A percentile compares a stretch with the other conserved stretches of the same genome.
Evolutionary conservation across 2,329 filamentous ascomycete genomes (phyloP).

Genomic region (Fusarium sp.): DNA sequence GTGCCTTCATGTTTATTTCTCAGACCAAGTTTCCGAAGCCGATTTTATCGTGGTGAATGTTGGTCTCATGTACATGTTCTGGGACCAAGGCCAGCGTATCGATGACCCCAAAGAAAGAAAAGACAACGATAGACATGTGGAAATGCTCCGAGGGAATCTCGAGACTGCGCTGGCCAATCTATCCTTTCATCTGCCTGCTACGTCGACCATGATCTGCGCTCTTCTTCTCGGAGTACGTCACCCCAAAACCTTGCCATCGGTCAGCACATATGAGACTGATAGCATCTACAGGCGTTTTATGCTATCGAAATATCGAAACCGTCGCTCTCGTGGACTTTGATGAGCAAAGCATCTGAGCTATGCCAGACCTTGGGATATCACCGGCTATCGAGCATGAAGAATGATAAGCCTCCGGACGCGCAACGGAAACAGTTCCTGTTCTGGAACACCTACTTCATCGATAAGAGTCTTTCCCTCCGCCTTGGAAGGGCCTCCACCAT

Average conservation of each 20-base stretch:
- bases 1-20: constrained; percentile 48
- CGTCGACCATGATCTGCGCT: constrained; percentile 40
- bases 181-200: constrained; percentile 47
- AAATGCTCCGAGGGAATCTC: constrained; percentile 43
- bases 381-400: constrained; percentile 40
- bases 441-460: constrained; percentile 65
- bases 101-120: constrained; percentile 33
- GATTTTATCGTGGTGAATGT: constrained; percentile 49
- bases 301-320: constrained; percentile 48
- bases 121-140: constrained; percentile 38
- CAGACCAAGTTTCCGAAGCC: constrained; percentile 45
- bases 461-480: constrained; percentile 64
- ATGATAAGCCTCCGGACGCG: constrained; percentile 25
- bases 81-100: constrained; percentile 33
- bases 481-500: constrained; percentile 63
- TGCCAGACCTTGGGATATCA: constrained; percentile 48
- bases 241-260: background rate
- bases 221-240: constrained; percentile 38
- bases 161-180: constrained; percentile 47
- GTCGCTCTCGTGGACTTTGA: constrained; percentile 45
- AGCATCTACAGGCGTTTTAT: constrained; percentile 41
- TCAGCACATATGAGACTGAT: background rate
- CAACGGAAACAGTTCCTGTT: constrained; percentile 55
- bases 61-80: constrained; percentile 46
- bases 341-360: constrained; percentile 47